Evolutionary conservation across 805 yeast species (phyloP).

Genomic region (Hanseniaspora clermontiae): DNA sequence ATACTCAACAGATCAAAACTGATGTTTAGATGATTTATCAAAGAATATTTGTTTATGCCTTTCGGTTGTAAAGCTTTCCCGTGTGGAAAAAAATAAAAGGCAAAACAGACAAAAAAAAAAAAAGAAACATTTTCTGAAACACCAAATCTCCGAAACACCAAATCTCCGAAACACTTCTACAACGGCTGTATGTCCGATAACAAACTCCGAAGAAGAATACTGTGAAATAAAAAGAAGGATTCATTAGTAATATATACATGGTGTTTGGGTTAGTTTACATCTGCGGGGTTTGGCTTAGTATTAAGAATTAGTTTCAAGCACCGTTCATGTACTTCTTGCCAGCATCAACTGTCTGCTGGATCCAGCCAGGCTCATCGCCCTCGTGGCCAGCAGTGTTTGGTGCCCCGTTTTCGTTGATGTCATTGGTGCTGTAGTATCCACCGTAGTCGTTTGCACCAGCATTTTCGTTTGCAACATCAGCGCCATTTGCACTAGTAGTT

Average conservation of each 20-base stretch:
- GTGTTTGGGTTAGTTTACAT: too few relatives aligned
- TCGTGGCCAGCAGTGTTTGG: neutral
- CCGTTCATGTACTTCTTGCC: slow-evolving; percentile 10
- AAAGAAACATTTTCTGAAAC: neutral
- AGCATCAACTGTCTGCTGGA: slow-evolving; percentile 8
- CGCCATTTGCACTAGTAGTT: too few relatives aligned
- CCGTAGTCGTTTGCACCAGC: neutral
- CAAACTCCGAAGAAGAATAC: too few relatives aligned
- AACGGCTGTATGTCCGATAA: too few relatives aligned
- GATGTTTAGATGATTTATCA: too few relatives aligned
- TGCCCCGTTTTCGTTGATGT: neutral
- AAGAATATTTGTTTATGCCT: neutral
- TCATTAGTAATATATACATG: too few relatives aligned
- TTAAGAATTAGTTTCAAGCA: neutral
- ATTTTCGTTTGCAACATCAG: too few relatives aligned
- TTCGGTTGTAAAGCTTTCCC: neutral
- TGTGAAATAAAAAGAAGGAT: too few relatives aligned
- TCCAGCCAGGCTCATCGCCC: neutral
- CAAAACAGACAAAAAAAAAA: too few relatives aligned
- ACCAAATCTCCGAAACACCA: too few relatives aligned
- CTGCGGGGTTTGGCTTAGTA: too few relatives aligned
- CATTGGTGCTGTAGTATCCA: neutral
- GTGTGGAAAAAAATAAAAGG: neutral
- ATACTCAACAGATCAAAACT: neutral
- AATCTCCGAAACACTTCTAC: too few relatives aligned